These are phyloP conservation scores for Ogataea degrootiae DNA, from an alignment of 805 yeast species.

Conservation along the genomic window DNA sequence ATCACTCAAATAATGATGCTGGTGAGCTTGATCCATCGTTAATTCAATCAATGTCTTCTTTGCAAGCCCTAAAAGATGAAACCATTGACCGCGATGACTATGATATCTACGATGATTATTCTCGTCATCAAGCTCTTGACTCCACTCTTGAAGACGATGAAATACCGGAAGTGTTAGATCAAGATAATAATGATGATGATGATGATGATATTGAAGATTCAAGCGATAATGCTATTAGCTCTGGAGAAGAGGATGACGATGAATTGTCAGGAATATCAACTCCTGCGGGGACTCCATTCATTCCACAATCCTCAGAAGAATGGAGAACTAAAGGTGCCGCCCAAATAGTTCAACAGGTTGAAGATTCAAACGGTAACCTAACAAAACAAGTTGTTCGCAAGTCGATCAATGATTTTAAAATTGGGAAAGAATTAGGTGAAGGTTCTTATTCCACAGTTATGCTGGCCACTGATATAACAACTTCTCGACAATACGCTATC, in stretches of 20 bases:
- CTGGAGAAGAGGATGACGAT: constrained; percentile 2
- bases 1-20: not conserved
- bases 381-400: constrained; percentile 45
- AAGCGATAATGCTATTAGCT: not conserved
- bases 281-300: not conserved
- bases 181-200: not conserved
- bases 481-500: constrained; percentile 64
- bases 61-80: constrained; percentile 1
- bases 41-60: constrained; percentile 1
- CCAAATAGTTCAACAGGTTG: constrained; percentile 39
- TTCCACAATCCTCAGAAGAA: constrained; percentile 30
- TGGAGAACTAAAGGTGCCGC: constrained; percentile 64
- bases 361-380: constrained; percentile 44
- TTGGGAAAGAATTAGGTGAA: constrained; percentile 87
- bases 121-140: not conserved
- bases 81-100: not conserved
- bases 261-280: not conserved
- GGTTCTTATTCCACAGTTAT: constrained; percentile 95
- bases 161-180: too few species aligned
- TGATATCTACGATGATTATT: not conserved
- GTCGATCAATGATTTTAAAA: constrained; percentile 77
- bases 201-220: not conserved
- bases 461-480: constrained; percentile 72
- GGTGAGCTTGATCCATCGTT: not conserved
- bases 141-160: not conserved